phyloP scores from a whole-genome alignment of 768 basidiomycete species.

The Boletus subparvulus region DNA sequence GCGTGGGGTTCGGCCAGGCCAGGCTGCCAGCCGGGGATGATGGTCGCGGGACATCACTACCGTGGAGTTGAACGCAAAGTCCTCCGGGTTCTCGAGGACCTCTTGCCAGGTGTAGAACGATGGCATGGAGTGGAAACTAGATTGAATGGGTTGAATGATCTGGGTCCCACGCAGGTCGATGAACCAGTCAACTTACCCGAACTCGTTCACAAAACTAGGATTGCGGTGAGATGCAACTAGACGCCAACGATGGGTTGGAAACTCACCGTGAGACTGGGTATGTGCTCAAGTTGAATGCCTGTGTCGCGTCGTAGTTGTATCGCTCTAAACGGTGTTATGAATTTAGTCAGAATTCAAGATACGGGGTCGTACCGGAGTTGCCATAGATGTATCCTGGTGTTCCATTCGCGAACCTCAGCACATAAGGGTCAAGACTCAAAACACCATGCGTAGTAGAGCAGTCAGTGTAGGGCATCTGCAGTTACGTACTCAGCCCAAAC shows the following conservation, averaged over 20 bases:
- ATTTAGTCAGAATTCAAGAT: neutral
- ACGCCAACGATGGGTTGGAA: neutral
- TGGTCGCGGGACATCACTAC: slow-evolving; percentile 57
- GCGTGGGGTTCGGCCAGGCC: slow-evolving; percentile 55
- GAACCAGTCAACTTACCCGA: slow-evolving; percentile 41
- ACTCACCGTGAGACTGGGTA: slow-evolving; percentile 48
- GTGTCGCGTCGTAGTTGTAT: slow-evolving; percentile 53
- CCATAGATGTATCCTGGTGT: slow-evolving; percentile 56
- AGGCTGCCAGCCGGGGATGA: slow-evolving; percentile 55
- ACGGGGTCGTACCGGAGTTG: slow-evolving; percentile 41
- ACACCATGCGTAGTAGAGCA: slow-evolving; percentile 60
- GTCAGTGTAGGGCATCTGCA: slow-evolving; percentile 55
- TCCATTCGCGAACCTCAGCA: slow-evolving; percentile 48
- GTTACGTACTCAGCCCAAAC: neutral
- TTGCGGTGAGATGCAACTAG: neutral
- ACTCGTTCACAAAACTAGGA: slow-evolving; percentile 55
- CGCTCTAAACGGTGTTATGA: slow-evolving; percentile 38
- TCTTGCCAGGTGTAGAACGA: slow-evolving; percentile 63
- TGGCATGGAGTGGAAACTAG: slow-evolving; percentile 63
- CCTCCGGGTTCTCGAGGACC: slow-evolving; percentile 47
- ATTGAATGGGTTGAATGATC: neutral
- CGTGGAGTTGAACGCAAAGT: slow-evolving; percentile 58
- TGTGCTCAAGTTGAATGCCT: slow-evolving; percentile 54
- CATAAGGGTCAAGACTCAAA: slow-evolving; percentile 55
- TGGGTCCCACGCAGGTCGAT: neutral